These are phyloP conservation scores for Gossypium raimondii DNA, from an alignment of 345 rosid species.

Conservation along the genomic window DNA sequence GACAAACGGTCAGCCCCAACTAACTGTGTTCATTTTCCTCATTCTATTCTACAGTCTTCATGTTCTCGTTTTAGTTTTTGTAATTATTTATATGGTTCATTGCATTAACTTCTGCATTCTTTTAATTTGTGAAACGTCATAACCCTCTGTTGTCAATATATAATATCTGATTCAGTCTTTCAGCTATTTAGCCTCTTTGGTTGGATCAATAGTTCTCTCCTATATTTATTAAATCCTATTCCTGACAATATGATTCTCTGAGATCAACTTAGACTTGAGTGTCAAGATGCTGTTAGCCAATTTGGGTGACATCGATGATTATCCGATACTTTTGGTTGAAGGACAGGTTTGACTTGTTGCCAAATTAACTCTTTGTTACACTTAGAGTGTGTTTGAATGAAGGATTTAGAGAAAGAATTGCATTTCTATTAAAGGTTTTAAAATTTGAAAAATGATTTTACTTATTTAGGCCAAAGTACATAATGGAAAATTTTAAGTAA, in stretches of 20 bases:
- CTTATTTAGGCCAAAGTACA: no score
- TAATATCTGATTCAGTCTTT: neutral
- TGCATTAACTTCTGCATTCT: neutral
- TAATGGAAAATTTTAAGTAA: no score
- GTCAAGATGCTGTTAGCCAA: neutral
- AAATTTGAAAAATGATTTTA: no score
- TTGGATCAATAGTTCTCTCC: neutral
- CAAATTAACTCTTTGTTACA: neutral
- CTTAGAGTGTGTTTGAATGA: neutral
- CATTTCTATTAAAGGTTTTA: no score
- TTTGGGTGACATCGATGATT: neutral
- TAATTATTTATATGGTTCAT: neutral
- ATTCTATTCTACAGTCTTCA: neutral
- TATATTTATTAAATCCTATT: neutral
- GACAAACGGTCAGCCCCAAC: conserved; percentile 39
- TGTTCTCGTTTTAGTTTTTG: neutral
- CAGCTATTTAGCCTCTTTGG: neutral
- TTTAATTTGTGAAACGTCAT: neutral
- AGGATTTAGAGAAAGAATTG: no score
- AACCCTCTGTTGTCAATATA: neutral
- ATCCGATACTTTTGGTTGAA: neutral
- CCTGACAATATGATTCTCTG: neutral
- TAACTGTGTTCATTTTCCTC: conserved; percentile 1
- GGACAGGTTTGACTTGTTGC: neutral
- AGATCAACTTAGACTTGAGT: neutral